A percentile compares a stretch with the other conserved stretches of the same genome.
Evolutionary conservation across 2,329 filamentous ascomycete species (phyloP).

Genomic region (Paracoccidioides lutzii): DNA sequence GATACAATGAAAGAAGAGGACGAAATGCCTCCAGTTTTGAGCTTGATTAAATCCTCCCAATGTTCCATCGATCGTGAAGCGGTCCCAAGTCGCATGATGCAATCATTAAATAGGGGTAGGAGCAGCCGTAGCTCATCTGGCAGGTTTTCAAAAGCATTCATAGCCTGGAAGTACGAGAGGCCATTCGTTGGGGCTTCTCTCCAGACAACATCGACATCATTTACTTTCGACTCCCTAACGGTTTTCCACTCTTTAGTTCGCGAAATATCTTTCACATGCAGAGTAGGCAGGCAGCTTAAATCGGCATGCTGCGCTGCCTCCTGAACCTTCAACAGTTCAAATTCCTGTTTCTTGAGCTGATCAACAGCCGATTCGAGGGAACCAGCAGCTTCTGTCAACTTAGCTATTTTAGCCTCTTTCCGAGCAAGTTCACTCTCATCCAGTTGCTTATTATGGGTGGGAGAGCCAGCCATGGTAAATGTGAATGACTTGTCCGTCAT

Average conservation of each 20-base stretch:
- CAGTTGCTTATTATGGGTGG: constrained; percentile 59
- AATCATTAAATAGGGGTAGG: constrained; percentile 80
- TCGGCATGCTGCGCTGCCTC: constrained; percentile 74
- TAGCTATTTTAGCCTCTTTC: constrained; percentile 59
- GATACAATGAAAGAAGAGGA: constrained; percentile 74
- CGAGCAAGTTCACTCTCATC: constrained; percentile 64
- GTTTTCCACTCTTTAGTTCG: constrained; percentile 63
- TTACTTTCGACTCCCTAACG: constrained; percentile 43
- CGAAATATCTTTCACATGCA: constrained; percentile 81
- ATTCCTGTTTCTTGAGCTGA: constrained; percentile 62
- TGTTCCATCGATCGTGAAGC: constrained; percentile 82
- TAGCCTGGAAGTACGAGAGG: constrained; percentile 84
- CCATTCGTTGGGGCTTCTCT: constrained; percentile 88
- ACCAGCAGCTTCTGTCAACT: constrained; percentile 55
- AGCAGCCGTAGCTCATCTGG: constrained; percentile 74
- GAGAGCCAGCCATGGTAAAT: constrained; percentile 86
- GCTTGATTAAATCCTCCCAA: constrained; percentile 87
- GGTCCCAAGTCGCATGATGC: constrained; percentile 86
- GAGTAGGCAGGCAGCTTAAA: constrained; percentile 72
- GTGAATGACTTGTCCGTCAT: constrained; percentile 75
- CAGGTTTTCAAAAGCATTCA: constrained; percentile 66
- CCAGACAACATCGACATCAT: constrained; percentile 67
- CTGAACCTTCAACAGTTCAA: constrained; percentile 68
- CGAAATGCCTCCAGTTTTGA: constrained; percentile 85
- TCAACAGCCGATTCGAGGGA: constrained; percentile 58